Evolutionary conservation across 1,284 basidiomycete species (phyloP).

Genomic region (Ustilago cynodontis): DNA sequence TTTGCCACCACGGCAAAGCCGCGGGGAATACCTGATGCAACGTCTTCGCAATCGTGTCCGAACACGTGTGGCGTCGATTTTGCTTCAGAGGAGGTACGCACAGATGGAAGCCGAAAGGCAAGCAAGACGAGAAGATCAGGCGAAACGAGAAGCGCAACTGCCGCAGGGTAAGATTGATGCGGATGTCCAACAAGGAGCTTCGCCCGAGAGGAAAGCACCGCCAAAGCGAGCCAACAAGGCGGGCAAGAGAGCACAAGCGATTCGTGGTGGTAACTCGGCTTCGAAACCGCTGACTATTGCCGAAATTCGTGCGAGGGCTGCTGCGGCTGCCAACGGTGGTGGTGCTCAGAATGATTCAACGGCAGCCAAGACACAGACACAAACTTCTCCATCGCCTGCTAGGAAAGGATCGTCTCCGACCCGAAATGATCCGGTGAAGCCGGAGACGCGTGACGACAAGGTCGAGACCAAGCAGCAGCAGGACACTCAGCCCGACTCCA

Average conservation of each 20-base stretch:
- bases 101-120: conserved; percentile 12
- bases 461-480: background rate
- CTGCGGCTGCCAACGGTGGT: conserved; percentile 14
- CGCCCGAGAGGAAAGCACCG: conserved; percentile 16
- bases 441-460: background rate
- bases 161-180: conserved; percentile 2
- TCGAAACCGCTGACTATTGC: conserved; percentile 41
- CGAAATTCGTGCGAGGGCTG: conserved; percentile 32
- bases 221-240: conserved; percentile 34
- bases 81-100: conserved; percentile 12
- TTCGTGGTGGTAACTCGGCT: conserved; percentile 25
- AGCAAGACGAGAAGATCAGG: background rate
- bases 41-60: conserved; percentile 20
- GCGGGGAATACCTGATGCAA: conserved; percentile 14
- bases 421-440: background rate
- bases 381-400: background rate
- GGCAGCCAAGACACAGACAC: background rate
- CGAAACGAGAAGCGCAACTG: background rate
- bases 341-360: background rate
- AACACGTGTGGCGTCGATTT: conserved; percentile 16
- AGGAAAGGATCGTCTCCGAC: background rate
- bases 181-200: background rate
- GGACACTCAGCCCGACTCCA: background rate
- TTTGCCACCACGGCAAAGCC: conserved; percentile 20
- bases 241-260: conserved; percentile 38